Evolutionary conservation across 2,329 filamentous ascomycete species (phyloP).

Genomic region (Scorias spongiosa): DNA sequence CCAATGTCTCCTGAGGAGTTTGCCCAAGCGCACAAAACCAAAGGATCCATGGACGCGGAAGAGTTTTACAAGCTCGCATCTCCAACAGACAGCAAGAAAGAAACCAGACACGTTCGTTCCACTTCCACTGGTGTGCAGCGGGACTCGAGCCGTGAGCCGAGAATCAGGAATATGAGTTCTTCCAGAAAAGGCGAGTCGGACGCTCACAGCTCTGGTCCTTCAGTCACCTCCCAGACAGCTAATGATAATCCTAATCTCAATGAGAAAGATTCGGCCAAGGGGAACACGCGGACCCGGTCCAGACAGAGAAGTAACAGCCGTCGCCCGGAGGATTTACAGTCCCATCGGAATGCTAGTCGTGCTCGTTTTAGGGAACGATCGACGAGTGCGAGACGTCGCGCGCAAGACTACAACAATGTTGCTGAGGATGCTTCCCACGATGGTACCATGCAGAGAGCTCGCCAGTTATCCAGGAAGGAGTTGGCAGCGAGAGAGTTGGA

Average conservation of each 20-base stretch:
- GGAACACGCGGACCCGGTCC: conserved; percentile 39
- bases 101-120: background rate
- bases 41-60: conserved; percentile 34
- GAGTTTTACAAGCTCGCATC: conserved; percentile 29
- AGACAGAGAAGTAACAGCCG: conserved; percentile 29
- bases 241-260: background rate
- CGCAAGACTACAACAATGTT: conserved; percentile 2
- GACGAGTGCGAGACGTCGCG: conserved; percentile 8
- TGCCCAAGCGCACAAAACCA: conserved; percentile 30
- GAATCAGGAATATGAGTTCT: too few species aligned
- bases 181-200: too few species aligned
- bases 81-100: conserved; percentile 12
- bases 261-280: conserved; percentile 40
- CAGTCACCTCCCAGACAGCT: too few species aligned
- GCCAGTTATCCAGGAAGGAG: conserved; percentile 25
- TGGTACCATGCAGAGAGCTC: conserved; percentile 2
- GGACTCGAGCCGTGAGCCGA: too few species aligned
- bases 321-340: conserved; percentile 18
- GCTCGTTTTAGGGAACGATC: conserved; percentile 6
- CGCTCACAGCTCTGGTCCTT: too few species aligned
- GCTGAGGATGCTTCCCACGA: conserved; percentile 3
- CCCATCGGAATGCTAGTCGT: conserved; percentile 16
- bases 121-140: background rate
- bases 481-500: conserved; percentile 64
- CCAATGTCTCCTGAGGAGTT: conserved; percentile 86